Percentiles rank a stretch among this genome's conserved stretches.
Evolutionary conservation across 805 yeast species (phyloP).

Genomic region (Yarrowia bubula): DNA sequence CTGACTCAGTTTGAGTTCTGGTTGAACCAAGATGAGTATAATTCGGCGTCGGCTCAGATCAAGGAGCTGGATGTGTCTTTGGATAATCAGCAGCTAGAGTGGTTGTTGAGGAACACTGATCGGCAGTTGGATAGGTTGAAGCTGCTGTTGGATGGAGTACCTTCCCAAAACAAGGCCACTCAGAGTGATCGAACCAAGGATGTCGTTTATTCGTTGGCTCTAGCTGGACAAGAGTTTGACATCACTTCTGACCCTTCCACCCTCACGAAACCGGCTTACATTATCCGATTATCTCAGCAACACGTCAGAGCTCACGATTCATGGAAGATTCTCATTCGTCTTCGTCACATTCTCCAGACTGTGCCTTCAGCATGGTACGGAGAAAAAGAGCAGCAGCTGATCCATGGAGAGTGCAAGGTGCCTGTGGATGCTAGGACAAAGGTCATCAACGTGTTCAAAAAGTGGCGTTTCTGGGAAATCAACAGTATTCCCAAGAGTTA

Average conservation of each 20-base stretch:
- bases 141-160: background rate
- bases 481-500: conserved; percentile 56
- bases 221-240: conserved; percentile 50
- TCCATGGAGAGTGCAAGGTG: conserved; percentile 43
- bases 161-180: background rate
- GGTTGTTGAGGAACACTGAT: conserved; percentile 32
- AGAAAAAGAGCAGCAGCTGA: conserved; percentile 40
- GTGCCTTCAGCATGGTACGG: conserved; percentile 56
- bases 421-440: conserved; percentile 54
- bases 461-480: conserved; percentile 94
- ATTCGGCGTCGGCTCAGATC: conserved; percentile 35
- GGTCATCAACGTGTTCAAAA: conserved; percentile 58
- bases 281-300: conserved; percentile 59
- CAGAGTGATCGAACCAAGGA: conserved; percentile 31
- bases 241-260: conserved; percentile 86
- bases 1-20: conserved; percentile 40
- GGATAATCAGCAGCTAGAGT: conserved; percentile 40
- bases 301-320: conserved; percentile 80
- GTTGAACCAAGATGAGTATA: conserved; percentile 34
- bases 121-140: conserved; percentile 8
- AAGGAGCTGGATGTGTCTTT: conserved; percentile 38
- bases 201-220: conserved; percentile 45
- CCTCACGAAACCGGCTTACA: conserved; percentile 82
- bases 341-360: conserved; percentile 66
- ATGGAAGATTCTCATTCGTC: conserved; percentile 80